phyloP scores from a whole-genome alignment of 2,329 filamentous ascomycete species.

The Fusarium begoniae region DNA sequence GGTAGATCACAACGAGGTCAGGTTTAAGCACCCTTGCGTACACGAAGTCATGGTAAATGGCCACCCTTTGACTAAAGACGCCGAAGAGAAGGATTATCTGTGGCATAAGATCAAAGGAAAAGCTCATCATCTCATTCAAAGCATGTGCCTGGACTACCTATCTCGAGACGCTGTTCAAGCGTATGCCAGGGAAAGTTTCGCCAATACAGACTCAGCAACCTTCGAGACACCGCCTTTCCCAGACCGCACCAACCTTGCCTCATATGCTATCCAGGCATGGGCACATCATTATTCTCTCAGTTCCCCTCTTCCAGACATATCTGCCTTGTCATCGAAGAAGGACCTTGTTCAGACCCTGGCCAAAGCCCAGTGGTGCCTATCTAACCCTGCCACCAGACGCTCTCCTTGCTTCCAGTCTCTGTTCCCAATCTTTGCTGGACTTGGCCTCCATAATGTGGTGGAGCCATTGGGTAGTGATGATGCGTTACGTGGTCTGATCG shows the following conservation, averaged over 20 bases:
- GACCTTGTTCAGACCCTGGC: neutral
- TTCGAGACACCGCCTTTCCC: neutral
- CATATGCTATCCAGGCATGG: conserved; percentile 11
- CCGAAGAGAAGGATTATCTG: accelerated
- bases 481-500: neutral
- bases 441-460: neutral
- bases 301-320: neutral
- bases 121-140: neutral
- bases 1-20: neutral
- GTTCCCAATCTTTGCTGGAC: neutral
- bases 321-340: neutral
- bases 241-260: neutral
- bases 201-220: neutral
- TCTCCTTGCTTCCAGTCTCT: neutral
- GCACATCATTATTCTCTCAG: neutral
- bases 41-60: neutral
- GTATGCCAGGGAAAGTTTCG: neutral
- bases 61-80: no score
- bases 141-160: neutral
- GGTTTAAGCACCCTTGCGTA: neutral
- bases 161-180: neutral
- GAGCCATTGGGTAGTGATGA: neutral
- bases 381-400: neutral
- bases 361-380: neutral
- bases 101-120: neutral